These are phyloP conservation scores for Boletus bicolor DNA, from an alignment of 768 basidiomycete species.

Conservation along the genomic window DNA sequence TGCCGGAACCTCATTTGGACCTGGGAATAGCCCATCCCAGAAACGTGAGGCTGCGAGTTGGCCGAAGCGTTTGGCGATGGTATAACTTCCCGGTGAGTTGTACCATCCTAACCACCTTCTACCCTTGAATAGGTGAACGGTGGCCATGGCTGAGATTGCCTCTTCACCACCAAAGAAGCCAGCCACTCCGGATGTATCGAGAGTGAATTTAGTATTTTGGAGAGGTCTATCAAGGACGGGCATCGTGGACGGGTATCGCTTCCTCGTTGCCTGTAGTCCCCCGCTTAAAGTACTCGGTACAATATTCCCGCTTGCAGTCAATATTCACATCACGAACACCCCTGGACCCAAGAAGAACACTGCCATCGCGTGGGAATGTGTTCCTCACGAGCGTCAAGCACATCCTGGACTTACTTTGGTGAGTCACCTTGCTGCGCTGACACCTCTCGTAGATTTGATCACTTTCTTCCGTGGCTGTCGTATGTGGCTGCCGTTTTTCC, in stretches of 20 bases:
- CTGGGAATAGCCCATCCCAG: constrained; percentile 34
- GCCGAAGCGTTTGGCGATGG: constrained; percentile 32
- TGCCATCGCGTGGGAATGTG: too few species aligned
- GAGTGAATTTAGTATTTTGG: constrained; percentile 5
- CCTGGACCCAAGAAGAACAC: too few species aligned
- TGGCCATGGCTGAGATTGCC: constrained; percentile 36
- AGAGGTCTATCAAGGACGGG: constrained; percentile 18
- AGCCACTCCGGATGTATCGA: constrained; percentile 33
- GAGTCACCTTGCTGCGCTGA: too few species aligned
- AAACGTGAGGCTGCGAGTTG: constrained; percentile 26
- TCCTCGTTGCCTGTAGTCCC: not conserved
- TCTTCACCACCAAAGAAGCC: constrained; percentile 39
- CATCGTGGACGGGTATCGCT: constrained; percentile 7
- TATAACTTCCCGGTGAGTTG: constrained; percentile 37
- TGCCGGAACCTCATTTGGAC: constrained; percentile 26
- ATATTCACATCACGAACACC: too few species aligned
- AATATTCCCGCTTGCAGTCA: not conserved
- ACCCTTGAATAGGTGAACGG: constrained; percentile 32
- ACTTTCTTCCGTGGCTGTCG: too few species aligned
- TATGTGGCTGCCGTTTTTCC: too few species aligned
- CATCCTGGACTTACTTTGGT: too few species aligned
- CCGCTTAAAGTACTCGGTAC: not conserved
- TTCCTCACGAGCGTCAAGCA: too few species aligned
- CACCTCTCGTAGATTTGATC: too few species aligned
- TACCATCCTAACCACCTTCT: constrained; percentile 37